phyloP scores from a whole-genome alignment of 305 asterid species.

The Rubia tinctorum region DNA sequence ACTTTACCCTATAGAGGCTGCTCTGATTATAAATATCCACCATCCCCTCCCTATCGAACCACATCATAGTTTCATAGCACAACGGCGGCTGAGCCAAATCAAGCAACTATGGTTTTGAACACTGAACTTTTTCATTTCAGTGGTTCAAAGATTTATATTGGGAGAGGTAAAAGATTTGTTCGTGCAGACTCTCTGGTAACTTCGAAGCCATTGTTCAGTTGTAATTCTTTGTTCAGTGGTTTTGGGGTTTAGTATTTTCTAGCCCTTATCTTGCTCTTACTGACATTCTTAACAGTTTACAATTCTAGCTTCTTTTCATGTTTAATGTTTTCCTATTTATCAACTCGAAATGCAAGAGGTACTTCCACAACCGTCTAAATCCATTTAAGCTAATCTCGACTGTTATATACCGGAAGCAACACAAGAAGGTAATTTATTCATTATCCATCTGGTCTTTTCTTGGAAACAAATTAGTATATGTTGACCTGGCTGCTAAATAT shows the following conservation, averaged over 20 bases:
- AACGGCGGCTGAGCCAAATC: neutral
- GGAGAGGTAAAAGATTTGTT: constrained; percentile 37
- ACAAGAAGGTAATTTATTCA: constrained; percentile 33
- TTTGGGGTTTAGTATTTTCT: neutral
- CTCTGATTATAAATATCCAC: too few species aligned
- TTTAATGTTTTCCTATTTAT: constrained; percentile 36
- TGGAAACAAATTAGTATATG: neutral
- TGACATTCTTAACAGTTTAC: neutral
- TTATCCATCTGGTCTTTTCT: neutral
- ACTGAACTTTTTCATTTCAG: constrained; percentile 46
- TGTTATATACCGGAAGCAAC: constrained; percentile 44
- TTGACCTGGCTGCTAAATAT: neutral
- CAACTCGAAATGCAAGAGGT: constrained; percentile 41
- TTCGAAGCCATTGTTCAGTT: neutral
- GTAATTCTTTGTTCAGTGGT: neutral
- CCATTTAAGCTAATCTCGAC: constrained; percentile 45
- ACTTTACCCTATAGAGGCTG: too few species aligned
- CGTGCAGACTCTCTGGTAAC: constrained; percentile 48
- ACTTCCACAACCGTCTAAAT: constrained; percentile 41
- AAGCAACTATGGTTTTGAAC: constrained; percentile 59
- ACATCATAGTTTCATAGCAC: constrained; percentile 1
- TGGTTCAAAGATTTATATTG: constrained; percentile 38
- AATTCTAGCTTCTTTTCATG: neutral
- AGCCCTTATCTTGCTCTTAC: neutral
- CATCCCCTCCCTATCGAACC: neutral